A percentile compares a stretch with the other conserved stretches of the same genome.
phyloP scores from a whole-genome alignment of 202 grass and related monocot species.

The Saccharum hybrid region DNA sequence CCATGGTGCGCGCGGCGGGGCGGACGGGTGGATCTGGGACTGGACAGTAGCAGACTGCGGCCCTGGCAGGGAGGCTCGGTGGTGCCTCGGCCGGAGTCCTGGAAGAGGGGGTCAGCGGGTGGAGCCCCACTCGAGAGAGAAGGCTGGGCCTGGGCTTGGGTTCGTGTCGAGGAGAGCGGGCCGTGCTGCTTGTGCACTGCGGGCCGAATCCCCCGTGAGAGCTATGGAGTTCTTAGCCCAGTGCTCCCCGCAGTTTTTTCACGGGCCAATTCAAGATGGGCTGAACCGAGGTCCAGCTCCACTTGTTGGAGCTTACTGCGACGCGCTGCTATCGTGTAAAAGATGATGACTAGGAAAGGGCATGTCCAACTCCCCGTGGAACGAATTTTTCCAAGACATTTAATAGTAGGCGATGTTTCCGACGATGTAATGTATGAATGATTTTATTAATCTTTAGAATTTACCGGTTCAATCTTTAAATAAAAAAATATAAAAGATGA shows the following conservation, averaged over 20 bases:
- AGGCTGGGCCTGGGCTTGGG: background rate
- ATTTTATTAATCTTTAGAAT: too few relatives aligned
- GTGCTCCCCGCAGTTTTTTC: background rate
- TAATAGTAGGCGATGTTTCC: too few relatives aligned
- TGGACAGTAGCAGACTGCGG: background rate
- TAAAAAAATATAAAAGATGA: too few relatives aligned
- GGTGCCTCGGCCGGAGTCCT: background rate
- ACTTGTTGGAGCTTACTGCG: background rate
- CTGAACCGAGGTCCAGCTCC: background rate
- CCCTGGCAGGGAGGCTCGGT: too few relatives aligned
- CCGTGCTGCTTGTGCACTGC: too few relatives aligned
- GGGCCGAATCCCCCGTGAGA: background rate
- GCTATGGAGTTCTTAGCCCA: background rate
- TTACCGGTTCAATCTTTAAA: too few relatives aligned
- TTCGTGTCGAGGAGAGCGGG: too few relatives aligned
- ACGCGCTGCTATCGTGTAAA: background rate
- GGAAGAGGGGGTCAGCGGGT: background rate
- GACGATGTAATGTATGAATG: too few relatives aligned
- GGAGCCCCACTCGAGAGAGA: background rate
- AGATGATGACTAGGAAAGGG: background rate
- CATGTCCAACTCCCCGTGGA: too few relatives aligned
- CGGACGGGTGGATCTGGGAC: slow-evolving; percentile 42
- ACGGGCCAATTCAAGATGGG: background rate
- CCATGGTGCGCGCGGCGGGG: slow-evolving; percentile 42
- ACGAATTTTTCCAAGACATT: too few relatives aligned